A percentile compares a stretch with the other conserved stretches of the same genome.
Conservation (phyloP, 106 monocot genomes). For the Agapanthus africanus region DNA sequence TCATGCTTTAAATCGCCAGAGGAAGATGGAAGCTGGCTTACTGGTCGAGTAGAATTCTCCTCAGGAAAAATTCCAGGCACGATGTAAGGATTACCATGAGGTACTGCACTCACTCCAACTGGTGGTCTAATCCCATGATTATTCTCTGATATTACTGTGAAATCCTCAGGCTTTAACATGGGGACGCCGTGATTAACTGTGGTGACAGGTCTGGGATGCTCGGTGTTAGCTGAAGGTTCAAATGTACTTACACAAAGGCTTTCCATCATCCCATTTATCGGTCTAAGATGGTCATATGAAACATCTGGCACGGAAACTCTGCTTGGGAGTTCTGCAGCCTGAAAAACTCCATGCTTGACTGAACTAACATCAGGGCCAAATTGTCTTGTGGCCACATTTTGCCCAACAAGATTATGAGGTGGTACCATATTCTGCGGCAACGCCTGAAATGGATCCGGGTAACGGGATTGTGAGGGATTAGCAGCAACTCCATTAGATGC, state of each 20-base stretch:
- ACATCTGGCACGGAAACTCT: slow-evolving; percentile 13
- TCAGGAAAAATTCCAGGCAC: slow-evolving; percentile 16
- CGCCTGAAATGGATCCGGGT: slow-evolving; percentile 18
- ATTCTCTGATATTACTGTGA: slow-evolving; percentile 2
- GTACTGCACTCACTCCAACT: slow-evolving; percentile 18
- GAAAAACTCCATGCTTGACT: slow-evolving; percentile 20
- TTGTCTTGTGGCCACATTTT: slow-evolving; percentile 12
- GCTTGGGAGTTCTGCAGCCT: slow-evolving; percentile 10
- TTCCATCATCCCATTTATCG: slow-evolving; percentile 26
- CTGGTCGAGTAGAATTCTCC: slow-evolving; percentile 13
- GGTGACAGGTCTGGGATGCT: slow-evolving; percentile 20
- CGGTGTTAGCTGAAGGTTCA: slow-evolving; percentile 13
- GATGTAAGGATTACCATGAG: slow-evolving; percentile 12
- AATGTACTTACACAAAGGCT: slow-evolving; percentile 21
- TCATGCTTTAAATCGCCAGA: slow-evolving; percentile 11
- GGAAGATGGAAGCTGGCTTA: slow-evolving; percentile 15
- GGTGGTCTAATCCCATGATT: slow-evolving; percentile 15
- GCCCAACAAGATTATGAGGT: slow-evolving; percentile 18
- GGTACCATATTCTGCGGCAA: slow-evolving; percentile 12
- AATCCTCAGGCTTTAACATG: slow-evolving; percentile 8
- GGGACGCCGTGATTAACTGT: slow-evolving; percentile 7
- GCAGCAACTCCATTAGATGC: slow-evolving; percentile 22
- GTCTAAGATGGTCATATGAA: slow-evolving; percentile 25
- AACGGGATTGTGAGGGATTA: slow-evolving; percentile 14
- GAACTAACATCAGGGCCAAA: slow-evolving; percentile 12